Base-by-base conservation (phyloP, 2,329 filamentous ascomycete genomes). In the Magnaporthales sp. region DNA sequence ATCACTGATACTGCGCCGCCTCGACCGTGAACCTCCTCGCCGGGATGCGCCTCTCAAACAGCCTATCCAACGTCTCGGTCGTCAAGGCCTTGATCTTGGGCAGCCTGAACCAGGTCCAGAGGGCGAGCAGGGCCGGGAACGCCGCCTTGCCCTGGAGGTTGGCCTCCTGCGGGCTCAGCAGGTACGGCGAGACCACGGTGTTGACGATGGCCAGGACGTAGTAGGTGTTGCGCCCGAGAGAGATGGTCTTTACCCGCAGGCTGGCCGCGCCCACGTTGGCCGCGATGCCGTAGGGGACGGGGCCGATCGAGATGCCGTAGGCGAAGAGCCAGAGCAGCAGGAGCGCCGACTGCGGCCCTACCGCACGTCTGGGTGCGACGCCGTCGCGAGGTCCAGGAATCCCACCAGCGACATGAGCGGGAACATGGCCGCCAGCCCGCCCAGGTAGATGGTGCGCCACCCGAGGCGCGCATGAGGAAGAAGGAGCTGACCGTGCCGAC, bases 61-160 rank as follows among this genome's bases (percentile, higher is more conserved):
- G 73, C 13, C 81, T 73, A 65, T 87, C 84, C 2, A 87, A 77
- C 74, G 87, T 84, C 54, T 80, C 83, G 64, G 83, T 81, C 0
- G 82, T 83, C 46, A 82, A 78, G 6, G 80, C 83, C 67, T 80
- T 81, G 13, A 84, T 83, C 11, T 68, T 63, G 7, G 66, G 27
- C 4, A 65, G 56, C 5, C 54, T 30, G 60, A 67, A 68, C 5
- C 63, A 63, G 3, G 67, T 62, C 58, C 67, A 60, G 27, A 66
- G 58, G 1, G 66, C 30, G 10, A 62, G 63, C 15, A 70, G 67
- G 19, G 66, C 63, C 22, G 62, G 30, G 60, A 66, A 63, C 58
- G 46, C 65, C n/a, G 30, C 60, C 19, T 29, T 61, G 58, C 65
- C 65, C 19, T 31, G 75, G 68, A 78, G 76, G 67, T 82, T 77